Conservation (phyloP, 2,329 filamentous ascomycete species). For the Ilyonectria sp. region DNA sequence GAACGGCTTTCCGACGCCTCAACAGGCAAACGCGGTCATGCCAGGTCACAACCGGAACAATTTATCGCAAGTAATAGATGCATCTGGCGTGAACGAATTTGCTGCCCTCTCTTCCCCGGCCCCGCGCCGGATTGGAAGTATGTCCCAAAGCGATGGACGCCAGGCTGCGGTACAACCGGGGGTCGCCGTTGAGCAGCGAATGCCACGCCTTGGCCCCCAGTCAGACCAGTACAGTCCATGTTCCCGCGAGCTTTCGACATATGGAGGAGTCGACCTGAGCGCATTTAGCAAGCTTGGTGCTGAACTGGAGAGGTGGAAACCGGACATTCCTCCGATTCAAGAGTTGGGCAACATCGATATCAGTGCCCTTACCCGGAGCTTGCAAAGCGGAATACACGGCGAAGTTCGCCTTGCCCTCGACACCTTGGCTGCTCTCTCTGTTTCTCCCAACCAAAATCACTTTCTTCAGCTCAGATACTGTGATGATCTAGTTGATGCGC, state of each 20-base stretch:
- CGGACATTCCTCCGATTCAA: slow-evolving; percentile 79
- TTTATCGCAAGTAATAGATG: slow-evolving; percentile 67
- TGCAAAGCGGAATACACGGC: slow-evolving; percentile 90
- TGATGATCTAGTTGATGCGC: slow-evolving; percentile 89
- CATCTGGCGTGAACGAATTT: slow-evolving; percentile 55
- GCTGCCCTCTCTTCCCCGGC: slow-evolving; percentile 62
- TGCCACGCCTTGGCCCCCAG: slow-evolving; percentile 59
- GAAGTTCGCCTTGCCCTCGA: slow-evolving; percentile 94
- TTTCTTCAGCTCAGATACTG: slow-evolving; percentile 79
- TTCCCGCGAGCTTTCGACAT: slow-evolving; percentile 68
- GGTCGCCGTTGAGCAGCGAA: slow-evolving; percentile 48
- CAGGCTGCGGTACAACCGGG: slow-evolving; percentile 40
- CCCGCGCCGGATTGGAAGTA: slow-evolving; percentile 57
- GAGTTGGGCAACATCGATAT: slow-evolving; percentile 94
- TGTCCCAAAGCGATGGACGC: slow-evolving; percentile 55
- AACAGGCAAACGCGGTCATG: slow-evolving; percentile 39
- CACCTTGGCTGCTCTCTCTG: slow-evolving; percentile 78
- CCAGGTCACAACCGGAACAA: slow-evolving; percentile 64
- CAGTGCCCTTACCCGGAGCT: slow-evolving; percentile 87
- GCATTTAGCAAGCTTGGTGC: slow-evolving; percentile 75
- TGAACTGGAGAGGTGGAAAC: slow-evolving; percentile 78
- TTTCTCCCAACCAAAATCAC: slow-evolving; percentile 77
- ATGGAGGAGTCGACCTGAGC: slow-evolving; percentile 81
- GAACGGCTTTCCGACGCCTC: slow-evolving; percentile 54
- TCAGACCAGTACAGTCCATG: slow-evolving; percentile 70